These are phyloP conservation scores for Beta corolliflora DNA, from an alignment of 179 eudicot genomes.

Conservation along the genomic window DNA sequence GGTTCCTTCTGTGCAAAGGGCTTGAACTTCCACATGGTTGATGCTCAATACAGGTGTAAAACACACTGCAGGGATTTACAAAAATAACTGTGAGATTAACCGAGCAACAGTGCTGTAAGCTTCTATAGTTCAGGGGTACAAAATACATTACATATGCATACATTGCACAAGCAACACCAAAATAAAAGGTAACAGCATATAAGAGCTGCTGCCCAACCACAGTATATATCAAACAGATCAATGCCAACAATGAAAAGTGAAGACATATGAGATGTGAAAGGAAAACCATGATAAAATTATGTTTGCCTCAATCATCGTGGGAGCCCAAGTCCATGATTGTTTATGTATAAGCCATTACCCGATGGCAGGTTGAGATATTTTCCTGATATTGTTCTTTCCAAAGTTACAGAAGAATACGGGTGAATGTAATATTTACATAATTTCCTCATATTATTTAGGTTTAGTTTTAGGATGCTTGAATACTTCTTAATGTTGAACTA, in stretches of 20 bases:
- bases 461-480: too few relatives aligned
- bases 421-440: background rate
- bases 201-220: background rate
- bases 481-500: too few relatives aligned
- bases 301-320: background rate
- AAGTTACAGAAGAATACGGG: background rate
- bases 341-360: background rate
- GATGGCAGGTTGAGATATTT: background rate
- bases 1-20: conserved; percentile 83
- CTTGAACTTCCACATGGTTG: conserved; percentile 93
- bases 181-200: background rate
- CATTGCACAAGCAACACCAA: background rate
- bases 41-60: conserved; percentile 11
- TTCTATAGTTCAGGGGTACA: background rate
- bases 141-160: background rate
- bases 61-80: conserved; percentile 21
- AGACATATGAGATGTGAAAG: background rate
- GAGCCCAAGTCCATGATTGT: background rate
- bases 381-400: background rate
- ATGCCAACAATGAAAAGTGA: background rate
- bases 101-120: background rate
- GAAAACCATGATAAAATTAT: background rate
- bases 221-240: background rate
- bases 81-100: background rate
- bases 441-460: background rate